phyloP scores from a whole-genome alignment of 176 grass and related monocot species.

The Avena insularis region DNA sequence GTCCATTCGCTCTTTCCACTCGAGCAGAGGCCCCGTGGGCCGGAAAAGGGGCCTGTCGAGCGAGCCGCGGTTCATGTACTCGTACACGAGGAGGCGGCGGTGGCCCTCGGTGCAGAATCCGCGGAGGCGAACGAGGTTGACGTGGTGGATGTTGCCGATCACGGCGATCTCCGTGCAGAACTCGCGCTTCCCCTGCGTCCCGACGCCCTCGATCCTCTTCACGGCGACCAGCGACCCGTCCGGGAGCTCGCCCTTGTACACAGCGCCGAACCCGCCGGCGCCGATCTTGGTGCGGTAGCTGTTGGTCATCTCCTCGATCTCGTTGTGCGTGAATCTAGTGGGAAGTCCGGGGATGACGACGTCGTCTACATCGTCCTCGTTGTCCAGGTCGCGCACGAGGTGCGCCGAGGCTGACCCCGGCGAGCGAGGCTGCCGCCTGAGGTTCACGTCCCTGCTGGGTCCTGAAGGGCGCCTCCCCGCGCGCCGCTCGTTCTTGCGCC shows the following conservation, averaged over 20 bases:
- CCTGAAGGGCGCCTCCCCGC: conserved; percentile 20
- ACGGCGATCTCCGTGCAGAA: conserved; percentile 94
- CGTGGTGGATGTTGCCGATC: conserved; percentile 89
- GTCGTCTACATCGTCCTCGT: conserved; percentile 49
- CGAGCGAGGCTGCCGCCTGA: conserved; percentile 40
- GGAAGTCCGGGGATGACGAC: conserved; percentile 75
- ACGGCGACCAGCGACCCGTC: conserved; percentile 68
- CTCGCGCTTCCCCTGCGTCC: conserved; percentile 76
- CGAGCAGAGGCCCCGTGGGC: conserved; percentile 33
- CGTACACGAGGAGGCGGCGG: conserved; percentile 74
- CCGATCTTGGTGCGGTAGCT: conserved; percentile 70
- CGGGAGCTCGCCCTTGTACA: conserved; percentile 74
- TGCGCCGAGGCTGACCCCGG: conserved; percentile 53
- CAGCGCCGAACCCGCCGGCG: conserved; percentile 71
- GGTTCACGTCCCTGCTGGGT: conserved; percentile 25
- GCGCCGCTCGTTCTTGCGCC: conserved; percentile 42
- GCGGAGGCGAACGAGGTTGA: conserved; percentile 83
- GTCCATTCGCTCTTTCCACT: conserved; percentile 74
- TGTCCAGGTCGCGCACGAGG: conserved; percentile 45
- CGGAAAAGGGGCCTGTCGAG: conserved; percentile 75
- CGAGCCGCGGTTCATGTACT: conserved; percentile 82
- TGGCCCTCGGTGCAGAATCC: conserved; percentile 72
- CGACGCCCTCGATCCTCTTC: conserved; percentile 74
- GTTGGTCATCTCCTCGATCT: conserved; percentile 70
- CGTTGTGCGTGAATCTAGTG: conserved; percentile 59